Conservation (phyloP, 2,329 filamentous ascomycete genomes). For the Fusarium setosum region DNA sequence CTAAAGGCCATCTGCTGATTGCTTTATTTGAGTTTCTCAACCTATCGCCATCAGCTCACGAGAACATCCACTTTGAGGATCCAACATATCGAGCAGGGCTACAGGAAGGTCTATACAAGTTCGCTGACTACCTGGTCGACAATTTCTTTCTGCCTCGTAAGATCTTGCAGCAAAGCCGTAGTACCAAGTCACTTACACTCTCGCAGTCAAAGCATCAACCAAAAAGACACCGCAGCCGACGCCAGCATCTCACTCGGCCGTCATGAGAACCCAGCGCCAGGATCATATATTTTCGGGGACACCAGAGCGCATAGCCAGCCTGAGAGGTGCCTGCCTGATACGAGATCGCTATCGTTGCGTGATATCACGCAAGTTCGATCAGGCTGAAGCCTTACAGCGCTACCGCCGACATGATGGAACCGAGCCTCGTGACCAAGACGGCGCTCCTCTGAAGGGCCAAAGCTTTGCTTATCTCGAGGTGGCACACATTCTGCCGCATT, state of each 20-base stretch:
- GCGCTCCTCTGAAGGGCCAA: not conserved
- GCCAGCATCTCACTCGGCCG: slow-evolving; percentile 16
- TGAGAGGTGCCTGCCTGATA: slow-evolving; percentile 12
- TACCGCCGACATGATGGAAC: not conserved
- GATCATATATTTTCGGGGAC: slow-evolving; percentile 14
- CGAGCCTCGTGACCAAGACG: slow-evolving; percentile 2
- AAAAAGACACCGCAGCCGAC: slow-evolving; percentile 19
- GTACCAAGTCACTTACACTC: not conserved
- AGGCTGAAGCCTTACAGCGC: slow-evolving; percentile 4
- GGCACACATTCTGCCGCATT: slow-evolving; percentile 19
- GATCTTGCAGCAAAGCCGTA: not conserved
- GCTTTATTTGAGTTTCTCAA: slow-evolving; percentile 3
- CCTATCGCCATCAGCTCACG: not conserved
- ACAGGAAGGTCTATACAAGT: not conserved
- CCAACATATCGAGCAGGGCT: not conserved
- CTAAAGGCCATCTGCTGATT: not conserved
- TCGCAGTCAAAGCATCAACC: slow-evolving; percentile 14
- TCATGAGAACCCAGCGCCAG: slow-evolving; percentile 3
- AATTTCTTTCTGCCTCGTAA: slow-evolving; percentile 15
- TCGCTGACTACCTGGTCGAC: slow-evolving; percentile 8
- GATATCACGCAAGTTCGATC: slow-evolving; percentile 17
- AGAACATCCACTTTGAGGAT: slow-evolving; percentile 6
- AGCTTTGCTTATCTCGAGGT: slow-evolving; percentile 10
- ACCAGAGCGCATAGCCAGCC: slow-evolving; percentile 5
- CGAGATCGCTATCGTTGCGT: slow-evolving; percentile 21